Evolutionary conservation across 2,329 filamentous ascomycete genomes (phyloP), one percentile per base, ranked within the genome.

Genomic region (Byssochlamys sp.): DNA sequence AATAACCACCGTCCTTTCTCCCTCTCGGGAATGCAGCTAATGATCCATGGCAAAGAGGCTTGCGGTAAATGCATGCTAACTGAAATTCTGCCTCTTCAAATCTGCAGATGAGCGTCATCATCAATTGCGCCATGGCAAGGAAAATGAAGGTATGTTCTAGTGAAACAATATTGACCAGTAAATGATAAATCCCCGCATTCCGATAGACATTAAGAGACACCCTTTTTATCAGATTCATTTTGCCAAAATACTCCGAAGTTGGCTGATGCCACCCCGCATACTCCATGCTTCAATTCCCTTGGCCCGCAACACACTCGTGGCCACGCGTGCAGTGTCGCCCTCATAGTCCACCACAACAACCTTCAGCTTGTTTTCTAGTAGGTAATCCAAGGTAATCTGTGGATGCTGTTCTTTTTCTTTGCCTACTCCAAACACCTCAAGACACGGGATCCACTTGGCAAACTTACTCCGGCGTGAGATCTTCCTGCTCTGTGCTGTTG

Each of bases 251-350:
- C 39, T n/a, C 19, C n/a, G 24, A 24, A 51, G 25, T 14, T 28
- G 49, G 24, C 24, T 51, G 25, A 51, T n/a, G 2, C 80, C 80
- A 7, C 77, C 78, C 25, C 71, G 67, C 25, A 82, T 62, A 61
- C 76, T 80, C 49, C 77, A 75, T 0, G 78, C 78, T 57, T 75
- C 71, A 26, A 76, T 69, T 0, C 77, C 79, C 60, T 78, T 80
- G 0, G 78, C 79, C 4, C 80, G 72, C 53, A 84, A 65, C 2
- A 84, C 75, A 55, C 80, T 82, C 2, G 78, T 78, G 2, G 80
- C 81, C 4, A 84, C 75, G 0, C 81, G 73, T 3, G 81, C 74
- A 29, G 76, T 79, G 58, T 84, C 80, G 2, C 81, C 81, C 52
- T 81, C 71, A 55, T 83, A 82, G 64, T 81, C 83, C 9, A 81